Evolutionary conservation across 192 early-diverging fungal genomes (phyloP), one percentile per base, ranked within the genome.

Genomic region (Linnemannia schmuckeri): DNA sequence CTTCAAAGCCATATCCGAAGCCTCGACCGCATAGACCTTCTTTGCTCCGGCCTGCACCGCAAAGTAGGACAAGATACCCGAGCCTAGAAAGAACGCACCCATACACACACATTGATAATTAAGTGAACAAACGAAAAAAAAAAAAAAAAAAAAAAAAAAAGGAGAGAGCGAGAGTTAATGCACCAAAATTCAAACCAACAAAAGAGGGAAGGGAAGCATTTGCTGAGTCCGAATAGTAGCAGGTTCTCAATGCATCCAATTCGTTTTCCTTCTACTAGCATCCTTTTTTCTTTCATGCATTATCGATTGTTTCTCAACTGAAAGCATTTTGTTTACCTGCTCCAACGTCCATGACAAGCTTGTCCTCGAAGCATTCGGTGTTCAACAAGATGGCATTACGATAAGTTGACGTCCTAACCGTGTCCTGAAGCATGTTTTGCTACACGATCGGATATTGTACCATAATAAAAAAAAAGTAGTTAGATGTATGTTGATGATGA

Each of bases 351-450:
- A 98, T 95, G 38, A 98, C 96, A 4, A 94, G 79, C 81, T 96
- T 95, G 72, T 95, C 93, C 74, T 92, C 83, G 78, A 99, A 98
- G 74, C 96, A 90, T 42, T 90, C 80, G 6, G 93, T 88, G 88
- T 98, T 99, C 49, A 94, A 87, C 9, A 96, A 80, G 72, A 99
- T 99, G 6, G 98, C 97, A 30, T 94, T 94, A 78, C 97, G 95
- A 88, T 99, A 99, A 35, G 96, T 93, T 12, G 96, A 96, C n/a
- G 98, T 99, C 42, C 98, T 91, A 27, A 99, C 95, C 37, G 91
- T 93, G 87, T 99, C 98, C 90, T 97, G 95, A 20, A 99, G 93
- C 98, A 99, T 99, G 88, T 99, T 99, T 93, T 98, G 97, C 95
- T 98, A 91, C 49, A n/a, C 38, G 49, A 17, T 84, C 78, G 69